Conservation (phyloP, 2,329 filamentous ascomycete species). For the Aspergillus brasiliensis region DNA sequence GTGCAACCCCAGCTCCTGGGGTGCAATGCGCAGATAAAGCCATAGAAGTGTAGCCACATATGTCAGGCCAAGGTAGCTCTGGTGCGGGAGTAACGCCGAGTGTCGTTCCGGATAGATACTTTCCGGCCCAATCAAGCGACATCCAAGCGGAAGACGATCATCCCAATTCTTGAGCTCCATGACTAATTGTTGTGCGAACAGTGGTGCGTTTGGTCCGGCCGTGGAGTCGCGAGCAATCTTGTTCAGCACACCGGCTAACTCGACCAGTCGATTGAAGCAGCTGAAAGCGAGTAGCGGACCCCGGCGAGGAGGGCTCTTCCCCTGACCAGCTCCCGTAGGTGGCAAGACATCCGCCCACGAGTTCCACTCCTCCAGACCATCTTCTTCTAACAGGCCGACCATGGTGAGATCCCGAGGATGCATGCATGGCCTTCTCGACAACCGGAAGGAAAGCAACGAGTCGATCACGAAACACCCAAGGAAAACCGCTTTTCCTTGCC, state of each 20-base stretch:
- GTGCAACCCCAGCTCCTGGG: conserved; percentile 33
- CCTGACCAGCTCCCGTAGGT: conserved; percentile 31
- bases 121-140: conserved; percentile 40
- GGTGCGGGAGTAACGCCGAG: conserved; percentile 41
- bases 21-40: conserved; percentile 37
- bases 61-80: conserved; percentile 41
- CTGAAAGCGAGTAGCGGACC: conserved; percentile 51
- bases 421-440: conserved; percentile 50
- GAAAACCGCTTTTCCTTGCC: conserved; percentile 47
- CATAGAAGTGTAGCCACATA: conserved; percentile 41
- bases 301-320: conserved; percentile 33
- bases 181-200: conserved; percentile 39
- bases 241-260: conserved; percentile 41
- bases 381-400: conserved; percentile 60
- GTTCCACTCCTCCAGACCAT: conserved; percentile 73
- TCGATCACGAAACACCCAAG: conserved; percentile 59
- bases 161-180: conserved; percentile 41
- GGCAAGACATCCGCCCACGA: conserved; percentile 61
- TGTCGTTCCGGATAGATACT: conserved; percentile 40
- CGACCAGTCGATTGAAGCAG: conserved; percentile 56
- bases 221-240: conserved; percentile 36
- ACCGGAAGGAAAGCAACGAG: conserved; percentile 52
- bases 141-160: conserved; percentile 37
- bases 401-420: conserved; percentile 49
- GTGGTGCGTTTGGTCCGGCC: conserved; percentile 28